Evolutionary conservation across 2,329 filamentous ascomycete genomes (phyloP).

Genomic region (Grosmannia serpens): DNA sequence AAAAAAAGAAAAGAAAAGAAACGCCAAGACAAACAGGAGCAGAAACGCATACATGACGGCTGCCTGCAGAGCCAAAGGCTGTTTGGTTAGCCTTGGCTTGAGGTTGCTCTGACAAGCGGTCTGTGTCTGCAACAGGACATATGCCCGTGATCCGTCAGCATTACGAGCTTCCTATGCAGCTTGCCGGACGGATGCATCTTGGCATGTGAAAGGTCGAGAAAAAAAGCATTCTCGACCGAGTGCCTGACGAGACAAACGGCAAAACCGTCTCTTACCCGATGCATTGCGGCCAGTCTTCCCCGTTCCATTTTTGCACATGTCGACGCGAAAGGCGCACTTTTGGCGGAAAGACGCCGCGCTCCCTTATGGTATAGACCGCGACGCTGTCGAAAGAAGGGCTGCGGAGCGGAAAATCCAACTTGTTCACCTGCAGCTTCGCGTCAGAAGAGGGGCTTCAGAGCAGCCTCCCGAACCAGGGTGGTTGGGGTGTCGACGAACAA

Average conservation of each 20-base stretch:
- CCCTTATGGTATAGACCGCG: too few species aligned
- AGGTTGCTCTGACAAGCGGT: too few species aligned
- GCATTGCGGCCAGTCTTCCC: neutral
- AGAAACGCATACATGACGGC: neutral
- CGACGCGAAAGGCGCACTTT: too few species aligned
- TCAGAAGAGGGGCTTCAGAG: neutral
- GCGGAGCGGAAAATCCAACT: too few species aligned
- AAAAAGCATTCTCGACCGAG: neutral
- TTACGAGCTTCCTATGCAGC: neutral
- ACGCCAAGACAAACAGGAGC: neutral
- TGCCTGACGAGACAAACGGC: neutral
- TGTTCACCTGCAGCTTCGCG: neutral
- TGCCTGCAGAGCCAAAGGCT: neutral
- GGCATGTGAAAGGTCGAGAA: neutral
- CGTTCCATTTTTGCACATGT: neutral
- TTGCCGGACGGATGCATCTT: neutral
- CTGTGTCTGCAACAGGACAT: too few species aligned
- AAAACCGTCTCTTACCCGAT: neutral
- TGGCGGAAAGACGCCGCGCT: too few species aligned
- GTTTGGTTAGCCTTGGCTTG: neutral
- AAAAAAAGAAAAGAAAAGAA: neutral
- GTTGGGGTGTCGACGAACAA: neutral
- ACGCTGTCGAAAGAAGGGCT: too few species aligned
- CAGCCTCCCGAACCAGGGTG: neutral
- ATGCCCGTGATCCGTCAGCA: neutral